These are phyloP conservation scores for Cytospora mali DNA, from an alignment of 2,329 filamentous ascomycete genomes.

Conservation along the genomic window DNA sequence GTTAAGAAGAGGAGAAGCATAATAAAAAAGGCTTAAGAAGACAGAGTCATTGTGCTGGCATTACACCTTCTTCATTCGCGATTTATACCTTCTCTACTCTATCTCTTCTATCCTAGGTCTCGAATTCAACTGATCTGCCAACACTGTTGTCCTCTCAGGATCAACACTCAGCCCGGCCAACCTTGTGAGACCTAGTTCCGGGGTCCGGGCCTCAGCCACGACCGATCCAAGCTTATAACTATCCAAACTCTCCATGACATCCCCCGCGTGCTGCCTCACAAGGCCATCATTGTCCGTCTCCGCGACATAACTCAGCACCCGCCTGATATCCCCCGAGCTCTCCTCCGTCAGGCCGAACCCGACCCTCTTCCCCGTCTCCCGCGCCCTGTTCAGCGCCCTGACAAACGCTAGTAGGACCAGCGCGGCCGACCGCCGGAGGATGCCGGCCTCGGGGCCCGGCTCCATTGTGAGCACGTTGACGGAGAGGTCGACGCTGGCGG, in stretches of 20 bases:
- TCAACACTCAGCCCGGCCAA: conserved; percentile 50
- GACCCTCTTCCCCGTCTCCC: conserved; percentile 48
- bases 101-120: conserved; percentile 62
- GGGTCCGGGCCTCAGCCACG: conserved; percentile 26
- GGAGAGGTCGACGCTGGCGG: conserved; percentile 63
- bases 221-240: conserved; percentile 55
- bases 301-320: conserved; percentile 65
- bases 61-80: not conserved
- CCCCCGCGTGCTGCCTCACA: conserved; percentile 66
- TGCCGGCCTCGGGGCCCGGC: conserved; percentile 59
- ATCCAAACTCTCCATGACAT: conserved; percentile 68
- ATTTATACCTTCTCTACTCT: conserved; percentile 46
- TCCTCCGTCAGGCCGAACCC: conserved; percentile 57
- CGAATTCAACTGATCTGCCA: conserved; percentile 17
- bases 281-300: conserved; percentile 69
- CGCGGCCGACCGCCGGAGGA: conserved; percentile 68
- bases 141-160: conserved; percentile 31
- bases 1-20: not conserved
- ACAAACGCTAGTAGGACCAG: conserved; percentile 65
- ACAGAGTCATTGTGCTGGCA: not conserved
- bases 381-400: conserved; percentile 58
- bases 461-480: conserved; percentile 67
- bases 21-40: not conserved
- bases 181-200: conserved; percentile 31
- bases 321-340: conserved; percentile 63